These are phyloP conservation scores for Starmerella tilneyi DNA, from an alignment of 805 yeast genomes.

Conservation along the genomic window DNA sequence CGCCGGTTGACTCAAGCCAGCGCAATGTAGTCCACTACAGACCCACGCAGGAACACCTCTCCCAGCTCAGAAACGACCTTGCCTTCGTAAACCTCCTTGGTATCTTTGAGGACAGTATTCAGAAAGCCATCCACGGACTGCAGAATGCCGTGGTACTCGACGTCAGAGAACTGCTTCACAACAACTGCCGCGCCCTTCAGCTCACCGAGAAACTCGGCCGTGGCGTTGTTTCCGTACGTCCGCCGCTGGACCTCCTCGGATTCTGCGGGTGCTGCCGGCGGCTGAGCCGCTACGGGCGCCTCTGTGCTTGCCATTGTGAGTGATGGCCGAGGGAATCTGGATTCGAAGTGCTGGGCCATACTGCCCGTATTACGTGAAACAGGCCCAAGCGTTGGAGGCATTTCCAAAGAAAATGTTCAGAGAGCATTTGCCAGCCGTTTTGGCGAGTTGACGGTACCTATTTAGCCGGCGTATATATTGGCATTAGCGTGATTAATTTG, in stretches of 20 bases:
- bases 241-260: constrained; percentile 6
- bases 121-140: constrained; percentile 94
- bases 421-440: too few species aligned
- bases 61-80: constrained; percentile 47
- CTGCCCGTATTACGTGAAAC: too few species aligned
- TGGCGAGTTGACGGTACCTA: too few species aligned
- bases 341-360: too few species aligned
- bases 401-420: too few species aligned
- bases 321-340: not conserved
- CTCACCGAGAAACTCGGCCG: constrained; percentile 49
- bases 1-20: constrained; percentile 20
- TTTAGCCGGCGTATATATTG: too few species aligned
- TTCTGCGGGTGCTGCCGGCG: not conserved
- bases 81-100: constrained; percentile 53
- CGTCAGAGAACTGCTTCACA: constrained; percentile 79
- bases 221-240: constrained; percentile 24
- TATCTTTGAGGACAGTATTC: constrained; percentile 79
- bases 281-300: not conserved
- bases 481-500: too few species aligned
- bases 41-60: constrained; percentile 80
- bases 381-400: too few species aligned
- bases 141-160: constrained; percentile 64
- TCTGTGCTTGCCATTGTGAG: not conserved
- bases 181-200: constrained; percentile 71
- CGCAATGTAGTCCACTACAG: constrained; percentile 39